Evolutionary conservation across 192 early-diverging fungal species (phyloP), one percentile per base, ranked within the genome.

Genomic region (Mortierella alpina): DNA sequence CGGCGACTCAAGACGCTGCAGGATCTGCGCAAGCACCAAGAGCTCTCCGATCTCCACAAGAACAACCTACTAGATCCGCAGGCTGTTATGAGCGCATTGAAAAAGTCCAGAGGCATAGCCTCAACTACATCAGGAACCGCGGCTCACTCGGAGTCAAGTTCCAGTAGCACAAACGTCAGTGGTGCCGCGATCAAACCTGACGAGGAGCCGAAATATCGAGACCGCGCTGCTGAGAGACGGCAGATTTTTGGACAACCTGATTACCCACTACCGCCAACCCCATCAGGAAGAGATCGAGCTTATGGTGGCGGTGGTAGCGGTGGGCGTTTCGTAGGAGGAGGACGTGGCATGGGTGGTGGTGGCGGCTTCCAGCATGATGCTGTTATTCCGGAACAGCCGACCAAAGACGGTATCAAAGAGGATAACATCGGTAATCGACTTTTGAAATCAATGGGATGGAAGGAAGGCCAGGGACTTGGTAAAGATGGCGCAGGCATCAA

Each of bases 371-470:
- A 53, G 15, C 44, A 79, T 13, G 75, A 66, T 8, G 13, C 40
- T 0, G 57, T 80, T 48, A 68, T 80, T 13, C 59, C 77, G 20
- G 82, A 84, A 11, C 82, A 85, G 15, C 84, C 84, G n/a, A 85
- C 84, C 5, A 83, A 77, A 18, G 73, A 71, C 17, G 70, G 87
- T 1, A 87, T 92, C 66, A 86, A 85, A 22, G 83, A 84, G 0
- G 82, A 88, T n/a, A 92, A 92, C 58, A 88, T 86, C 17, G 92
- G 92, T 0, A 88, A 84, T 44, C 73, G 81, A 6, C 63, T 93
- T 60, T 66, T 93, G 60, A 84, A 87, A 48, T 89, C 86, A 23
- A 88, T 92, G 87, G 92, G 92, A 0, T 93, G 92, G 92, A 88
- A 88, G 56, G 88, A 90, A 67, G 92, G 91, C 7, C 82, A 87